Base-by-base conservation (phyloP, 1,284 basidiomycete genomes). In the Ceratobasidium sp. region DNA sequence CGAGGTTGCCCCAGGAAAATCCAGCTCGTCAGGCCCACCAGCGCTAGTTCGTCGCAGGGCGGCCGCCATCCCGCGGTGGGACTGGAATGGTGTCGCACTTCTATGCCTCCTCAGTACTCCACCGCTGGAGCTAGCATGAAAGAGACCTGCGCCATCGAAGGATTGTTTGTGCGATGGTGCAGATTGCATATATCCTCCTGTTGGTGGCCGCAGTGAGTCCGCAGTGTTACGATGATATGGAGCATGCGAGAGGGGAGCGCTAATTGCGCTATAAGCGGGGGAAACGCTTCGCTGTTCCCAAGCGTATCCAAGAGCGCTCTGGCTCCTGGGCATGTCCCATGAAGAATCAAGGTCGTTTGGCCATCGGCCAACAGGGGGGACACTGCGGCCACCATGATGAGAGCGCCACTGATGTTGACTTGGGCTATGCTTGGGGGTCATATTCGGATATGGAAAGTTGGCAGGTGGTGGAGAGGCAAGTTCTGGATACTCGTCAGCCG, bases 231-330 rank as follows among this genome's bases (percentile, higher is more conserved):
- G 64, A 32, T 69, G 64, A 41, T 55, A 57, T 3, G 64, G 64
- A 5, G 52, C 39, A 23, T 69, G 64, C 2, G 64, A 69, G 28
- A 69, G 55, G 1, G 64, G 64, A 2, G 64, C 64, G 18, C 64
- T 69, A 21, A 69, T 69, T 2, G 64, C 64, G 28, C 64, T 69
- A n/a, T 45, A 69, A 8, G 64, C 64, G 18, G 64, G 64, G 8
- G 64, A 69, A 23, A 69, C 64, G 32, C 64, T 69, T 14, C 64
- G 50, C 36, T 69, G 64, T n/a, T 69, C 64, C 64, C 64, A 69
- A n/a, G 28, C 48, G 52, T 69, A 69, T 45, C 64, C 64, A 10
- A 69, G 52, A 9, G 64, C 64, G 28, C 64, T 69, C 34, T 69
- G 64, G 39, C 64, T 69, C 48, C 64, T 52, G 1, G 64, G 64